Conservation (phyloP, 106 monocot species). For the Dioscorea dumetorum region DNA sequence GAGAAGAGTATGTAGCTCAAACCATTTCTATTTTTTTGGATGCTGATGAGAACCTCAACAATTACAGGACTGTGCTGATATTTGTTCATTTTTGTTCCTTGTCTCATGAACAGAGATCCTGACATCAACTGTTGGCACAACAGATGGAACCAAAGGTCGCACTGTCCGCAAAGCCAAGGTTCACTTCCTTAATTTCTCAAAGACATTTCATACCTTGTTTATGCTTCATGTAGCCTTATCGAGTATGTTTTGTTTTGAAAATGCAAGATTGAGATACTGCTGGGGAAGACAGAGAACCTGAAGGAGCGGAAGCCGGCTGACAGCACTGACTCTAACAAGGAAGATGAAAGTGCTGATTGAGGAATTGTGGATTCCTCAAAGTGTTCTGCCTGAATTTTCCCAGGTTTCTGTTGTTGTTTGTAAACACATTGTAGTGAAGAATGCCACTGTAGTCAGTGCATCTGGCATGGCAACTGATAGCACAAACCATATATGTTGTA, state of each 20-base stretch:
- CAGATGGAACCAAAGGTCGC: slow-evolving; percentile 19
- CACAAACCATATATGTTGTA: neutral
- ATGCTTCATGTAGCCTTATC: no score
- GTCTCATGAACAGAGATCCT: slow-evolving; percentile 13
- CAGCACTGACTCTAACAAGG: neutral
- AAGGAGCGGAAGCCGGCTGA: slow-evolving; percentile 14
- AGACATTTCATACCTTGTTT: no score
- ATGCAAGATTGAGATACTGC: slow-evolving; percentile 28
- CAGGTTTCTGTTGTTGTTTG: neutral
- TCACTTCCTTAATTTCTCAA: neutral
- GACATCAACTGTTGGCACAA: slow-evolving; percentile 30
- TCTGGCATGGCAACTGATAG: neutral
- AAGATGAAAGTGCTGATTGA: neutral
- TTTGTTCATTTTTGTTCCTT: neutral
- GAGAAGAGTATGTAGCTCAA: slow-evolving; percentile 27
- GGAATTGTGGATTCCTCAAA: neutral
- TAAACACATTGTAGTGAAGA: neutral
- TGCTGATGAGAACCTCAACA: neutral
- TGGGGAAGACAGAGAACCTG: slow-evolving; percentile 27
- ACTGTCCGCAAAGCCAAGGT: slow-evolving; percentile 27
- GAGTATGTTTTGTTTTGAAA: no score
- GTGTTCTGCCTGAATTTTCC: neutral
- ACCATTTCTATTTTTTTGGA: no score
- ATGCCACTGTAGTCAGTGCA: neutral
- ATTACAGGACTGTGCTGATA: neutral